phyloP scores from a whole-genome alignment of 2,329 filamentous ascomycete species.

The Leptographium radiaticola region DNA sequence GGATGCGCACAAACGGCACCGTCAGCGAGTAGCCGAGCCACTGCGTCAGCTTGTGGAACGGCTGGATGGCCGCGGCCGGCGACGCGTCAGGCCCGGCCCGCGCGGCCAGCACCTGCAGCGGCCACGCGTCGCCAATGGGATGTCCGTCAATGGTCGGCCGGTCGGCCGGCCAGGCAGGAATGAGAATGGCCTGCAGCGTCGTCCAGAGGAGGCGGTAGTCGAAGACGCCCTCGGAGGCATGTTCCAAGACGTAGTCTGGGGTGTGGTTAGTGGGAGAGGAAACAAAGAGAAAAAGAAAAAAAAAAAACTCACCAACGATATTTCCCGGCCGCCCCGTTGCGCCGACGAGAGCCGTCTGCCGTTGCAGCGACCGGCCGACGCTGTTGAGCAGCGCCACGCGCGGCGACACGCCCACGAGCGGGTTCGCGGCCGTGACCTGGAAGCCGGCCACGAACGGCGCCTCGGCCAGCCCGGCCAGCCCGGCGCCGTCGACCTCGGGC shows the following conservation, averaged over 20 bases:
- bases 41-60: slow-evolving; percentile 81
- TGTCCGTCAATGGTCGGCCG: slow-evolving; percentile 34
- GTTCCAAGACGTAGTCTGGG: slow-evolving; percentile 7
- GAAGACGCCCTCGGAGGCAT: neutral
- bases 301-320: neutral
- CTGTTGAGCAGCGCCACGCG: slow-evolving; percentile 6
- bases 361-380: slow-evolving; percentile 1
- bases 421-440: slow-evolving; percentile 17
- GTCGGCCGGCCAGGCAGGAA: slow-evolving; percentile 35
- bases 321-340: slow-evolving; percentile 1
- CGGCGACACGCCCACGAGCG: slow-evolving; percentile 1
- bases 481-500: slow-evolving; percentile 22
- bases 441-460: slow-evolving; percentile 24
- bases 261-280: neutral
- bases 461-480: slow-evolving; percentile 18
- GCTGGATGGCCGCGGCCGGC: slow-evolving; percentile 43
- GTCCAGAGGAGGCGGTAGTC: slow-evolving; percentile 29
- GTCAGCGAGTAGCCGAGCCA: slow-evolving; percentile 85
- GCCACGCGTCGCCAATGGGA: slow-evolving; percentile 38
- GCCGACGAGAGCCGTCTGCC: slow-evolving; percentile 1
- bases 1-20: slow-evolving; percentile 30
- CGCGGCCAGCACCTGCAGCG: slow-evolving; percentile 44
- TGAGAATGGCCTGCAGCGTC: slow-evolving; percentile 28
- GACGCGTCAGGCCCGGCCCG: slow-evolving; percentile 12
- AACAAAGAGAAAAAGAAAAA: neutral